Evolutionary conservation across 176 grass and related monocot genomes (phyloP), one percentile per base, ranked within the genome.

Genomic region (Hsuehochloa calcarea): DNA sequence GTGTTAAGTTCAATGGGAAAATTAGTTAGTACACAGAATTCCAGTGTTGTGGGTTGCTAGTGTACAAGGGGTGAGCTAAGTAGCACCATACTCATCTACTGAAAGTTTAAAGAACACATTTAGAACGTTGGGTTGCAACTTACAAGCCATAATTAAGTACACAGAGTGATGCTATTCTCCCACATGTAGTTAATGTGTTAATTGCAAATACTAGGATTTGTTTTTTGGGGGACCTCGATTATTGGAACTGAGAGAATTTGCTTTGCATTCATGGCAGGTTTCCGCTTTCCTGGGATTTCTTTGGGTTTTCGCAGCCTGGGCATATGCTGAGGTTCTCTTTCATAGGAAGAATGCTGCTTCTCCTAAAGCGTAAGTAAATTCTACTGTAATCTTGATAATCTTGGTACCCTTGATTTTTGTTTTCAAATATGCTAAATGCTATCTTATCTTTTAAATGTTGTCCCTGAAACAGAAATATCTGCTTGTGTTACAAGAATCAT

Each of bases 221-320:
- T 81, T 62, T 60, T 67, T 74, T 74, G n/a, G 29, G 35, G 43
- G 8, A 15, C 35, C 22, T 58, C 1, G 1, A 50, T 68, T 8
- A 67, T 81, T 43, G 16, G 73, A 73, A 56, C 60, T 90, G 55
- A 87, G 41, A 44, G 12, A 80, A 14, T 46, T 65, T 70, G 64
- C 26, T 75, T 81, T 85, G 68, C 31, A 65, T 79, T 52, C 17
- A 46, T 85, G 43, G 38, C 87, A 99, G 96, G 84, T 89, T 43
- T 94, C 93, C 54, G 75, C 84, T 79, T 86, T 96, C 85, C 84
- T 99, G 26, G 96, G 93, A 29, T 94, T 96, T 70, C 76, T 96
- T 71, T 94, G 91, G 77, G 73, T 96, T 84, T 90, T 99, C 54
- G 43, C 89, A 10, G 91, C 91, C 38, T 99, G 93, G 96, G 40